A percentile compares a stretch with the other conserved stretches of the same genome.
phyloP scores from a whole-genome alignment of 1,284 basidiomycete species.

The Rhodotorula sp. region DNA sequence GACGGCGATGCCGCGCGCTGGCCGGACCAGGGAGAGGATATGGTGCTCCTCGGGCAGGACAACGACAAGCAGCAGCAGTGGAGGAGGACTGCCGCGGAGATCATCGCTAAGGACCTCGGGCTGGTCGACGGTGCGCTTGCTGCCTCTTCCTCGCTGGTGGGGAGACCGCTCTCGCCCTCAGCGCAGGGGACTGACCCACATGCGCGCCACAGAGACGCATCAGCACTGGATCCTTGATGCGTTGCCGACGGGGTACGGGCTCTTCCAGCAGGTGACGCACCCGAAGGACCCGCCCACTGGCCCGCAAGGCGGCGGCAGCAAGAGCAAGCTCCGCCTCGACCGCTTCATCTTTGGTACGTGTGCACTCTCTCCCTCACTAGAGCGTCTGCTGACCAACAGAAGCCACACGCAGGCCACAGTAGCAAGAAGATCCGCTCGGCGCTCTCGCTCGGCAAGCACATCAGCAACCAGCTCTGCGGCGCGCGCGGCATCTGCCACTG shows the following conservation, averaged over 20 bases:
- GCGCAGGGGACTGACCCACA: too few relatives aligned
- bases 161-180: too few relatives aligned
- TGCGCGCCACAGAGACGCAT: slow-evolving; percentile 3
- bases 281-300: slow-evolving; percentile 13
- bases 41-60: slow-evolving; percentile 17
- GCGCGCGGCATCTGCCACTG: slow-evolving; percentile 19
- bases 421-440: slow-evolving; percentile 40
- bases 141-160: neutral
- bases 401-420: slow-evolving; percentile 17
- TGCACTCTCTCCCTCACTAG: neutral
- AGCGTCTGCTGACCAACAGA: too few relatives aligned
- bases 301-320: neutral
- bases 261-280: slow-evolving; percentile 38
- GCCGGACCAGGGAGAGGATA: slow-evolving; percentile 28
- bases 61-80: slow-evolving; percentile 30
- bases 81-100: slow-evolving; percentile 31
- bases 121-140: slow-evolving; percentile 23
- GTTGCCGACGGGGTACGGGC: slow-evolving; percentile 32
- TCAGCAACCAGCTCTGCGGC: slow-evolving; percentile 19
- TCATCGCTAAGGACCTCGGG: slow-evolving; percentile 29
- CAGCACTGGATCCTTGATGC: slow-evolving; percentile 31
- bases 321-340: slow-evolving; percentile 26
- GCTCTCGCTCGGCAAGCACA: slow-evolving; percentile 37
- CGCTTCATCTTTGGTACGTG: slow-evolving; percentile 38
- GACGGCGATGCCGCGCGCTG: slow-evolving; percentile 28